Base-by-base conservation (phyloP, 768 basidiomycete species). In the Agrocybe pediades region DNA sequence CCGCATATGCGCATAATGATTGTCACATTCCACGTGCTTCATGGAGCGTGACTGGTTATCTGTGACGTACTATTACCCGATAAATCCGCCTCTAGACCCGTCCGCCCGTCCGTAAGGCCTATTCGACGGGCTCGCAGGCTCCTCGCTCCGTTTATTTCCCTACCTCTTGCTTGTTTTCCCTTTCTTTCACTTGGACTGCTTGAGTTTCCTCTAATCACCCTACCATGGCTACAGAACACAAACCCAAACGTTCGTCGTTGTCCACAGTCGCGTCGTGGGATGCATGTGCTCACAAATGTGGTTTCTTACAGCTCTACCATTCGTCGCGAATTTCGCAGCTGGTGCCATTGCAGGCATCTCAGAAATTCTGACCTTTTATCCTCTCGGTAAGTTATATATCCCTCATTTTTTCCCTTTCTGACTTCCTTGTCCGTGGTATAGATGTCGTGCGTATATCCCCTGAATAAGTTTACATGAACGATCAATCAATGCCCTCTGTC, bases 261-360 rank as follows among this genome's bases (percentile, higher is more conserved):
- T 42, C 19, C 36, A 20, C 25, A 7, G 17, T 17, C 41, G 36
- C 44, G 26, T 45, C 53, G 46, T 43, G 46, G 50, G 40, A 51
- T 52, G 27, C 23, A 24, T 20, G 16, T 19, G 25, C 27, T 55
- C 16, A 53, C 41, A 33, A 15, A 41, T 42, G 44, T 5, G 33
- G 33, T 36, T 36, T 42, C 41, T 42, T 42, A 41, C 55, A 94
- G 92, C 91, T 24, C 78, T 93, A 43, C 92, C 92, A 1, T 94
- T 94, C 73, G 65, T 82, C 51, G 90, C 94, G 58, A 97, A 92
- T 65, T 98, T 99, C 66, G 82, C 87, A 1, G 95, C 96, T 0
- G 97, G 97, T 42, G 97, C 96, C 4, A 95, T 98, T 62, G 97
- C 97, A 58, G 96, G 96, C 52, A 84, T 92, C 58, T 87, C 88